Conservation (phyloP, 805 yeast species). For the Wickerhamomyces subpelliculosus region DNA sequence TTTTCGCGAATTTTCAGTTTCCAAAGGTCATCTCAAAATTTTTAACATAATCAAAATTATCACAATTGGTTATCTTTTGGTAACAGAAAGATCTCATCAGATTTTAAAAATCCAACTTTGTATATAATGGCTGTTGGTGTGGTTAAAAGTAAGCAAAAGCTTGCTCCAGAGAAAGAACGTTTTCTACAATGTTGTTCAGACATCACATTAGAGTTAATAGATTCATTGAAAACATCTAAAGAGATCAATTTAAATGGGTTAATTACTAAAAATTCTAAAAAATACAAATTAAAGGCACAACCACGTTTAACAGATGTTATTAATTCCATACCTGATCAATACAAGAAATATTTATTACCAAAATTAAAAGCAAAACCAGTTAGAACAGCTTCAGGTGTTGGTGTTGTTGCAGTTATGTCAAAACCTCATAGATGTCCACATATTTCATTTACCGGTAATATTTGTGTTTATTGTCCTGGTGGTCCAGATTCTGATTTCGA, state of each 20-base stretch:
- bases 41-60: neutral
- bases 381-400: conserved; percentile 96
- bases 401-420: conserved; percentile 99
- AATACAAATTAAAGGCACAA: conserved; percentile 84
- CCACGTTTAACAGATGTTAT: conserved; percentile 95
- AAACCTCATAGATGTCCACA: conserved; percentile 99
- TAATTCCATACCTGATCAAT: conserved; percentile 91
- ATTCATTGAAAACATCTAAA: conserved; percentile 62
- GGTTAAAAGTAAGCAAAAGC: conserved; percentile 45
- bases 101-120: neutral
- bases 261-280: conserved; percentile 77
- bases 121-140: conserved; percentile 22
- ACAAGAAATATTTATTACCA: conserved; percentile 84
- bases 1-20: neutral
- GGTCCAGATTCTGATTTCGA: conserved; percentile 99
- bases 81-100: neutral
- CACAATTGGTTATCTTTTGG: neutral
- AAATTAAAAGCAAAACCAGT: conserved; percentile 98
- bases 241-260: conserved; percentile 89
- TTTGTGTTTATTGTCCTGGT: conserved; percentile 98
- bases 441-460: conserved; percentile 97
- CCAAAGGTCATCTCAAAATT: neutral
- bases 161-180: conserved; percentile 88
- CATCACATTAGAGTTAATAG: conserved; percentile 77
- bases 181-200: conserved; percentile 91